Percentiles rank a stretch among this genome's conserved stretches.
phyloP scores from a whole-genome alignment of 2,329 filamentous ascomycete species.

The Aureobasidium sp. region DNA sequence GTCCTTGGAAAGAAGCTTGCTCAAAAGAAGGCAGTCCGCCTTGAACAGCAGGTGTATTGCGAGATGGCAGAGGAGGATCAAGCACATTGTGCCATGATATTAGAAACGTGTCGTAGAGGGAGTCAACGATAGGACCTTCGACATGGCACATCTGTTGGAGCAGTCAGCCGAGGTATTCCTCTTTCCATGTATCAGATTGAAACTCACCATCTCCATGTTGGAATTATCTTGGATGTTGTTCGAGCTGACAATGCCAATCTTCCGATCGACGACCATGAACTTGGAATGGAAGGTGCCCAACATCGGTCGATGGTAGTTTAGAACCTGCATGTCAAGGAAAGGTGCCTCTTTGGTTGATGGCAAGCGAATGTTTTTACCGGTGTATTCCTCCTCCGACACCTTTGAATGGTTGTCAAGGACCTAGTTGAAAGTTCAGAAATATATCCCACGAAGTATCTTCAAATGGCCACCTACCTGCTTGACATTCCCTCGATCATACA shows the following conservation, averaged over 20 bases:
- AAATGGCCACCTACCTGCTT: constrained; percentile 43
- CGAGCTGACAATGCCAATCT: constrained; percentile 63
- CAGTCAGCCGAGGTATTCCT: not conserved
- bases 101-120: constrained; percentile 66
- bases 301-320: constrained; percentile 63
- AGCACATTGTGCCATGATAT: constrained; percentile 63
- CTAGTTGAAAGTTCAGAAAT: constrained; percentile 21
- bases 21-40: constrained; percentile 30
- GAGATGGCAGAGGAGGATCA: constrained; percentile 52
- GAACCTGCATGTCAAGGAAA: constrained; percentile 63
- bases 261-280: constrained; percentile 69
- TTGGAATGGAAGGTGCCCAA: constrained; percentile 73
- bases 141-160: constrained; percentile 53
- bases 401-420: constrained; percentile 57
- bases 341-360: constrained; percentile 61
- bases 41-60: constrained; percentile 43
- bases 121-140: constrained; percentile 70
- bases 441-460: not conserved
- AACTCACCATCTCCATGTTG: constrained; percentile 64
- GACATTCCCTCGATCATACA: constrained; percentile 65
- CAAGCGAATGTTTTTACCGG: constrained; percentile 48
- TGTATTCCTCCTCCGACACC: constrained; percentile 53
- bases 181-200: not conserved
- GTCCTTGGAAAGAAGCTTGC: constrained; percentile 26
- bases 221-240: constrained; percentile 70